Base-by-base conservation (phyloP, 768 basidiomycete species). In the Russula sp. region DNA sequence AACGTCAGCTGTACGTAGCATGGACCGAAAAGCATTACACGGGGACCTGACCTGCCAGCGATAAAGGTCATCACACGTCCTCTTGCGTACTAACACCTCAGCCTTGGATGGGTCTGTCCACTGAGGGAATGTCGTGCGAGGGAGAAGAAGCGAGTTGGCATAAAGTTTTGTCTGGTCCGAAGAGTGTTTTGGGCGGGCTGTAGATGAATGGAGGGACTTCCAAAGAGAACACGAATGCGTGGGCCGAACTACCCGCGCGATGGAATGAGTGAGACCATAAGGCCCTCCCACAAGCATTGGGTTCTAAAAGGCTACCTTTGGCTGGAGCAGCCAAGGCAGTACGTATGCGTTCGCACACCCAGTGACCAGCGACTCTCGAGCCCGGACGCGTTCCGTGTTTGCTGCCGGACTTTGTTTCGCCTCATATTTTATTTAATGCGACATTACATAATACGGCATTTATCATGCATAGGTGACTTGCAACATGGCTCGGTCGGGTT, bases 71-170 rank as follows among this genome's bases (percentile, higher is more conserved):
- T 87, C 85, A 41, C 86, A 86, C 4, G 88, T 90, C 66, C 82
- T 79, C 56, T 74, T 72, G 61, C 82, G 78, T 66, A 84, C 86
- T 20, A 75, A 75, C 9, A 74, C 73, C 66, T 91, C 88, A 43
- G 81, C 79, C 63, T 81, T 81, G n/a, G 77, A 75, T 1, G 85
- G 81, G 66, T 91, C 81, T 2, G 81, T 76, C 75, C 88, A 82
- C 51, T 93, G 77, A 2, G 90, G 84, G 70, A 98, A 93, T 0
- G 77, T 65, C 0, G 96, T 94, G 67, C 84, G 87, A 0, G 96
- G 96, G 3, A 98, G 82, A 3, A 84, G 79, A 11, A 99, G 75
- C 0, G 93, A 90, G 42, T 78, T 73, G 6, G 81, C 75, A 63
- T 78, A 87, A 11, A 74, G 71, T 43, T 81, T 79, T 20, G 59